phyloP scores from a whole-genome alignment of 2,329 filamentous ascomycete genomes.

The Botrytis galanthina region DNA sequence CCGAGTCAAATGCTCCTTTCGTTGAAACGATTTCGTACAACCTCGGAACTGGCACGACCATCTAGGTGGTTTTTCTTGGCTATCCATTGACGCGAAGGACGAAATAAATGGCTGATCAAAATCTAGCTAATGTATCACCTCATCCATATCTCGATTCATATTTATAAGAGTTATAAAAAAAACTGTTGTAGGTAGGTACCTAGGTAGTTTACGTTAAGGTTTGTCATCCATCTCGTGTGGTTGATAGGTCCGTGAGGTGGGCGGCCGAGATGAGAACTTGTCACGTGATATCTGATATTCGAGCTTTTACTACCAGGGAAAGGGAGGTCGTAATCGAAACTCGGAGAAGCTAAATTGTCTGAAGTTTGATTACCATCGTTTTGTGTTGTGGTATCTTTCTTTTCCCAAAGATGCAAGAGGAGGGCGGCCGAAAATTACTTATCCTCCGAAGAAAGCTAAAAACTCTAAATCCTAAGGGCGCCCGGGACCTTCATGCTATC shows the following conservation, averaged over 20 bases:
- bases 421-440: background rate
- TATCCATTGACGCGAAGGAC: background rate
- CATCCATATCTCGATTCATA: background rate
- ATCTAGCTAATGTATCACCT: background rate
- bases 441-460: background rate
- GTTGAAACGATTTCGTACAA: constrained; percentile 31
- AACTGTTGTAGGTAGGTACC: background rate
- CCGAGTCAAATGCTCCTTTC: constrained; percentile 35
- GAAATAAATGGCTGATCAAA: too few relatives aligned
- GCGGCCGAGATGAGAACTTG: background rate
- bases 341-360: background rate
- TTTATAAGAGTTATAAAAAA: background rate
- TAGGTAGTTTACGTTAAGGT: background rate
- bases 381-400: background rate
- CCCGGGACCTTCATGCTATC: background rate
- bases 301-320: background rate
- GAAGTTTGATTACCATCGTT: background rate
- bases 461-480: background rate
- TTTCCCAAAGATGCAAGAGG: background rate
- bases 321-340: background rate
- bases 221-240: background rate
- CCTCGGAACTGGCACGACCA: constrained; percentile 26
- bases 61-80: background rate
- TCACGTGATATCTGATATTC: background rate
- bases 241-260: background rate